Percentiles rank a stretch among this genome's conserved stretches.
These are phyloP conservation scores for Gossypium ekmanianum DNA, from an alignment of 345 rosid species.

Conservation along the genomic window DNA sequence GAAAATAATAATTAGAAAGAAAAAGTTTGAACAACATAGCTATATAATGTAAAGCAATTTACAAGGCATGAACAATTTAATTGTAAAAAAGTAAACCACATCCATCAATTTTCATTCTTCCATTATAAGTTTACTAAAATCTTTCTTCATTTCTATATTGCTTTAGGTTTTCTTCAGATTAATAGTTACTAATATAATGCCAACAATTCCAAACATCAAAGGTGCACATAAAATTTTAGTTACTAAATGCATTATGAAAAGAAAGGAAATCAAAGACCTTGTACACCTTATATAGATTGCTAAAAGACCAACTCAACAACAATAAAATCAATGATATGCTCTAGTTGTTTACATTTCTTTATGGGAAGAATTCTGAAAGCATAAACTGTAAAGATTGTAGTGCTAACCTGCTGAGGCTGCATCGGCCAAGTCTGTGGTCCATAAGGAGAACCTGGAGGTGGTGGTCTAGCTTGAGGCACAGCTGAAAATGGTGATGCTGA, in stretches of 20 bases:
- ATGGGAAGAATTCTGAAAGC: slow-evolving; percentile 4
- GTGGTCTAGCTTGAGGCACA: slow-evolving; percentile 44
- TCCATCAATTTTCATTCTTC: neutral
- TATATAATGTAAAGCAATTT: neutral
- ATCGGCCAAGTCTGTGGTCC: slow-evolving; percentile 54
- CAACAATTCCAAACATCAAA: neutral
- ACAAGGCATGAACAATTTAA: neutral
- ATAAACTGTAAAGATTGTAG: slow-evolving; percentile 16
- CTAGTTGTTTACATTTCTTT: neutral
- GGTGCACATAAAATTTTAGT: neutral
- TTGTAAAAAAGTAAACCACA: neutral
- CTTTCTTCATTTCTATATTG: neutral
- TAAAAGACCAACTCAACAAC: neutral
- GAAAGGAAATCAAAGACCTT: neutral
- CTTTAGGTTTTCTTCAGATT: neutral
- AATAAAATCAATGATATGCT: neutral
- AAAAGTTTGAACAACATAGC: neutral
- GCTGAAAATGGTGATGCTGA: slow-evolving; percentile 42
- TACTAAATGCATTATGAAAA: neutral
- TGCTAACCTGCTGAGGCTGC: slow-evolving; percentile 45
- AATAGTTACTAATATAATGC: neutral
- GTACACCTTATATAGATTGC: neutral
- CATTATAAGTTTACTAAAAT: neutral
- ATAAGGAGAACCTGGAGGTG: slow-evolving; percentile 52
- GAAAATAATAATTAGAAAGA: neutral